Percentiles rank a stretch among this genome's conserved stretches.
These are phyloP conservation scores for Psilocybe cubensis DNA, from an alignment of 768 basidiomycete species.

Conservation along the genomic window DNA sequence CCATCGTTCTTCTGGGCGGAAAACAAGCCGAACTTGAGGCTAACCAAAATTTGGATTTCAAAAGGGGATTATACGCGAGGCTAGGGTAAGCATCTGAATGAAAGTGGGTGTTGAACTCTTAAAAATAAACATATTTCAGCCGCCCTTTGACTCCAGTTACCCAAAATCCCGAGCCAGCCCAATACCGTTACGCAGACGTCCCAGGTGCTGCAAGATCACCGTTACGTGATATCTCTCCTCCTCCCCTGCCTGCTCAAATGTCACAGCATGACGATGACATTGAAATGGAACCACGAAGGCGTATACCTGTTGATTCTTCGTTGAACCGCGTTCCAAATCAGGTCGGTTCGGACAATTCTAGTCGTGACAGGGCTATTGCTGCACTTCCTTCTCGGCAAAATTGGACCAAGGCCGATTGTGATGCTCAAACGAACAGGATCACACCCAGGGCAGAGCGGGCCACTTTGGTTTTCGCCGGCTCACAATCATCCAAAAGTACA, in stretches of 20 bases:
- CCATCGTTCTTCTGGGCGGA: conserved; percentile 62
- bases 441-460: conserved; percentile 13
- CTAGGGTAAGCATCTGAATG: conserved; percentile 58
- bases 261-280: conserved; percentile 39
- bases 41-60: conserved; percentile 61
- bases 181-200: not conserved
- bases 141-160: conserved; percentile 27
- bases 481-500: not conserved
- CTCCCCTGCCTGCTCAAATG: conserved; percentile 23
- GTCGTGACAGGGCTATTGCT: conserved; percentile 11
- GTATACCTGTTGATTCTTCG: conserved; percentile 29
- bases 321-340: conserved; percentile 4
- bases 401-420: conserved; percentile 4
- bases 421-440: not conserved
- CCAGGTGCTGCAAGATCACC: conserved; percentile 33
- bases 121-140: conserved; percentile 11
- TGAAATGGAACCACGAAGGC: conserved; percentile 40
- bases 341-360: not conserved
- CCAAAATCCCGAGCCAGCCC: not conserved
- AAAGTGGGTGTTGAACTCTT: not conserved
- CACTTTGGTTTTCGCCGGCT: conserved; percentile 11
- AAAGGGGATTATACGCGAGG: conserved; percentile 59
- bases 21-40: conserved; percentile 67
- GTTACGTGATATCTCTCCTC: conserved; percentile 42
- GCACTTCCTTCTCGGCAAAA: conserved; percentile 15